Percentiles rank a stretch among this genome's conserved stretches.
These are phyloP conservation scores for Aspergillus taichungensis DNA, from an alignment of 495 filamentous ascomycete species.

Conservation along the genomic window DNA sequence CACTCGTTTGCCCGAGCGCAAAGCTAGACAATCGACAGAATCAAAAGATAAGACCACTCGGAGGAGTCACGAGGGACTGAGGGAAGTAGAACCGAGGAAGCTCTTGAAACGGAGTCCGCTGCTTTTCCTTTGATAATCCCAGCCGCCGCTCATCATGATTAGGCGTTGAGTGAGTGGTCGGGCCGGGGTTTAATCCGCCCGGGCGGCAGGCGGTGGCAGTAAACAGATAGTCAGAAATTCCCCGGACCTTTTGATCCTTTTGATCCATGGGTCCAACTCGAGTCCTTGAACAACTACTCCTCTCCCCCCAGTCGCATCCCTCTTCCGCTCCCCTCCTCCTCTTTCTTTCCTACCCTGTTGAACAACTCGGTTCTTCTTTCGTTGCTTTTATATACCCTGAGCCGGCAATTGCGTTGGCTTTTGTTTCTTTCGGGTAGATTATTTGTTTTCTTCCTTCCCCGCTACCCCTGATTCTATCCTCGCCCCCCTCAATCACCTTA, in stretches of 20 bases:
- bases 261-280: slow-evolving; percentile 13
- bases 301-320: neutral
- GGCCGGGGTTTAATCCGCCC: slow-evolving; percentile 17
- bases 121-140: neutral
- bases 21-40: slow-evolving; percentile 16
- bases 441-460: slow-evolving; percentile 2
- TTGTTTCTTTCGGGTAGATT: neutral
- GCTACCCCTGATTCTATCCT: slow-evolving; percentile 15
- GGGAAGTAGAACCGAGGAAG: neutral
- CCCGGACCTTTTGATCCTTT: slow-evolving; percentile 1
- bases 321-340: neutral
- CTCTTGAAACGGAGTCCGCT: slow-evolving; percentile 2
- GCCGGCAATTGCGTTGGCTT: too few species aligned
- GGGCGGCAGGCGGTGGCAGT: neutral
- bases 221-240: slow-evolving; percentile 1
- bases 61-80: neutral
- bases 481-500: slow-evolving; percentile 10
- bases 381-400: neutral
- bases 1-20: slow-evolving; percentile 6
- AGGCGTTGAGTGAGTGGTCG: slow-evolving; percentile 3
- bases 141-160: neutral
- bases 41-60: slow-evolving; percentile 10
- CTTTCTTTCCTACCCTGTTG: neutral
- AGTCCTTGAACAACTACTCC: neutral
- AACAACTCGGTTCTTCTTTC: neutral